Percentiles rank a stretch among this genome's conserved stretches.
Conservation (phyloP, 2,329 filamentous ascomycete genomes). For the Epichloe bromicola region DNA sequence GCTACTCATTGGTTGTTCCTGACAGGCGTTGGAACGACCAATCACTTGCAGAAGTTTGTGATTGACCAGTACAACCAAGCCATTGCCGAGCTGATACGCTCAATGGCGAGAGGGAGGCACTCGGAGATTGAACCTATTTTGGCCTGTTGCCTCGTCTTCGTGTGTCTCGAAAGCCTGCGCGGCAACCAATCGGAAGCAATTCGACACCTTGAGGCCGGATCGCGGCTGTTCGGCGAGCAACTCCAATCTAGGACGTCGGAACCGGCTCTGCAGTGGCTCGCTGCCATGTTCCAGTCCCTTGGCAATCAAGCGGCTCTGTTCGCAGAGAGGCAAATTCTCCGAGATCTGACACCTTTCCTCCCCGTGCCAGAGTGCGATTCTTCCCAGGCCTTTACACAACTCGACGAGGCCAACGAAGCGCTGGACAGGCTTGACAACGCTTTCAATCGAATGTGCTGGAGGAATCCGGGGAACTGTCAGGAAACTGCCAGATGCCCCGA, state of each 20-base stretch:
- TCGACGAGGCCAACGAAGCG: conserved; percentile 3
- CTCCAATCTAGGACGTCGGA: not conserved
- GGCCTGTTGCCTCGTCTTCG: conserved; percentile 1
- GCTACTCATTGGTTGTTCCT: conserved; percentile 2
- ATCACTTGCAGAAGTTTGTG: not conserved
- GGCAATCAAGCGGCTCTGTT: conserved; percentile 2
- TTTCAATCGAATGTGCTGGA: conserved; percentile 1
- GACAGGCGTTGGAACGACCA: not conserved
- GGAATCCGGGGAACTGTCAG: not conserved
- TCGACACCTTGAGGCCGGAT: conserved; percentile 2
- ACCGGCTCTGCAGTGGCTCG: conserved; percentile 1
- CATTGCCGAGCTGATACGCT: not conserved
- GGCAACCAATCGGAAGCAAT: conserved; percentile 2
- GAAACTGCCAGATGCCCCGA: not conserved
- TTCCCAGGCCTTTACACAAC: not conserved
- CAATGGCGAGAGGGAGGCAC: not conserved
- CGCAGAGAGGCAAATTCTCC: not conserved
- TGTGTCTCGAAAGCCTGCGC: conserved; percentile 1
- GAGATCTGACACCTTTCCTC: not conserved
- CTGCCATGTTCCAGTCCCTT: conserved; percentile 2
- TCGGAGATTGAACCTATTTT: conserved; percentile 1
- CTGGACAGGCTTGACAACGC: not conserved
- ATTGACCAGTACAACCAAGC: conserved; percentile 2
- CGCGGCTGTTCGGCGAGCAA: not conserved
- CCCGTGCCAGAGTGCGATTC: not conserved